Percentiles rank a stretch among this genome's conserved stretches.
Conservation (phyloP, 2,329 filamentous ascomycete species). For the Penicillium corylophilum region DNA sequence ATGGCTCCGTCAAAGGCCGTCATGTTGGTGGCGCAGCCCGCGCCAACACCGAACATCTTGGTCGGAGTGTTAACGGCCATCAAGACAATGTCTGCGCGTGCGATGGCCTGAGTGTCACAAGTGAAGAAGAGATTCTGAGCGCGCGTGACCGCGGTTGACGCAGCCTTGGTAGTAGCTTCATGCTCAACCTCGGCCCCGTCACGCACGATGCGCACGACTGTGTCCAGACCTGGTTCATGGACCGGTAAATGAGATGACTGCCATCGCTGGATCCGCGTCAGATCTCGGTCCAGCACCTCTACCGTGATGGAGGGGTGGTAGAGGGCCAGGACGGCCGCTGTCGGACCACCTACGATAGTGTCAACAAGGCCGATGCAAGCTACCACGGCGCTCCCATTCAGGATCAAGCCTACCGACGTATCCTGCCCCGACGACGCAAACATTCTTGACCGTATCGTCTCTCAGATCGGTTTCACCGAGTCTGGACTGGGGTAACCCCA, state of each 20-base stretch:
- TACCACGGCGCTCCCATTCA: not conserved
- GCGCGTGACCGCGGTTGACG: constrained; percentile 39
- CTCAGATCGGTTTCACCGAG: constrained; percentile 2
- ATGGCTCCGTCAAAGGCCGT: constrained; percentile 69
- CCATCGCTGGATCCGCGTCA: constrained; percentile 67
- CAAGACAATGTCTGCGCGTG: constrained; percentile 70
- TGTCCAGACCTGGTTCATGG: constrained; percentile 69
- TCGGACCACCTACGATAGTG: constrained; percentile 62
- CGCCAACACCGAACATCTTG: constrained; percentile 67
- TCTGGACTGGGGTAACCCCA: constrained; percentile 14
- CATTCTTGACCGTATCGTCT: constrained; percentile 34
- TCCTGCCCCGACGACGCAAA: constrained; percentile 73
- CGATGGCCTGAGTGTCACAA: constrained; percentile 61
- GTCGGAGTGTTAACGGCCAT: constrained; percentile 79
- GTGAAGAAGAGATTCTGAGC: constrained; percentile 72
- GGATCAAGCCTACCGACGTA: constrained; percentile 62
- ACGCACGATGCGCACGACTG: constrained; percentile 59
- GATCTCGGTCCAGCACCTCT: constrained; percentile 72
- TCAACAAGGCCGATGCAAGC: not conserved
- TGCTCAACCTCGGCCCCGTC: constrained; percentile 33
- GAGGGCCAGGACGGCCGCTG: constrained; percentile 70
- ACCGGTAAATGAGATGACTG: constrained; percentile 72
- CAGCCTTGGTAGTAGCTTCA: not conserved
- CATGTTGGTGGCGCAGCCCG: constrained; percentile 71
- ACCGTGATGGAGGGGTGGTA: constrained; percentile 70